Conservation (phyloP, 768 basidiomycete genomes). For the Agaricus bisporus region DNA sequence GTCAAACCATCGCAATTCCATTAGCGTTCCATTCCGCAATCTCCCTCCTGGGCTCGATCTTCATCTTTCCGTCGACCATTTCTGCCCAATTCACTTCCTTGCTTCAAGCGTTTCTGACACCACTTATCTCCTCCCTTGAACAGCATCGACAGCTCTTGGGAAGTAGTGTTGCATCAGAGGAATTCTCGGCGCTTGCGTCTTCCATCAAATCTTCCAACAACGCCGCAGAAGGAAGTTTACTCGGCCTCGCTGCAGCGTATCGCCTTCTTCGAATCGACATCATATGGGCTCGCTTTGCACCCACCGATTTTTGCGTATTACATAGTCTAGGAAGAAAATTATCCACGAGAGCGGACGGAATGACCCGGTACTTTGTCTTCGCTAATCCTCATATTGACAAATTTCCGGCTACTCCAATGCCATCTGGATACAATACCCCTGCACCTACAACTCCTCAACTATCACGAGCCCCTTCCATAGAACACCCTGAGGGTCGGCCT, state of each 20-base stretch:
- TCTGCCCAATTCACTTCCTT: slow-evolving; percentile 52
- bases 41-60: slow-evolving; percentile 41
- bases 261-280: slow-evolving; percentile 55
- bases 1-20: slow-evolving; percentile 48
- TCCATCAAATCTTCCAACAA: slow-evolving; percentile 27
- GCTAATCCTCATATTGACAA: slow-evolving; percentile 56
- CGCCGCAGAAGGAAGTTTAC: slow-evolving; percentile 41
- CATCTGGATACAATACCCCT: not conserved
- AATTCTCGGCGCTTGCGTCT: slow-evolving; percentile 27
- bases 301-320: slow-evolving; percentile 46
- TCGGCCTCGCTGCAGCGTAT: slow-evolving; percentile 44
- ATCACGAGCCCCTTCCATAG: not conserved
- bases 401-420: slow-evolving; percentile 32
- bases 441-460: not conserved
- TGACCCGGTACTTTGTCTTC: slow-evolving; percentile 56
- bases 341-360: slow-evolving; percentile 53
- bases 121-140: slow-evolving; percentile 38
- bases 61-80: slow-evolving; percentile 59
- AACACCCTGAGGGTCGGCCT: not conserved
- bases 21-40: slow-evolving; percentile 54
- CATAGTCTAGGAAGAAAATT: slow-evolving; percentile 45
- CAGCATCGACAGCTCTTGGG: slow-evolving; percentile 42
- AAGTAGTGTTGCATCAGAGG: slow-evolving; percentile 31
- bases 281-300: slow-evolving; percentile 53
- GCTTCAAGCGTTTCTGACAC: slow-evolving; percentile 40